Evolutionary conservation across 371 early-diverging fungal genomes (phyloP).

Genomic region (Rhizomucor miehei): DNA sequence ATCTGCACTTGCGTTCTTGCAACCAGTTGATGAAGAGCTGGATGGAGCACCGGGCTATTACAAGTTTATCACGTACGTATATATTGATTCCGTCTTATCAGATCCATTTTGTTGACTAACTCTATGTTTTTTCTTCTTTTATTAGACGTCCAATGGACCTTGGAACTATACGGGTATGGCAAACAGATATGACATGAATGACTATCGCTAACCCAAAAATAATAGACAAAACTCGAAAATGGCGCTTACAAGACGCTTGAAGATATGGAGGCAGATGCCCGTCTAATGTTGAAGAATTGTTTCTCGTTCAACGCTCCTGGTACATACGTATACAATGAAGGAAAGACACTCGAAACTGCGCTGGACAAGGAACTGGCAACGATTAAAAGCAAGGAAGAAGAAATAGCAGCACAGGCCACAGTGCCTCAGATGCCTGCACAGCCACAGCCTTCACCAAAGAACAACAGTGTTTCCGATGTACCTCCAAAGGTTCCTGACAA

Average conservation of each 20-base stretch:
- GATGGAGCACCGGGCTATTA: constrained; percentile 53
- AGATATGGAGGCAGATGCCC: constrained; percentile 69
- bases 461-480: background rate
- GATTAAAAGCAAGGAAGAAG: constrained; percentile 30
- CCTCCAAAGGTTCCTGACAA: too few relatives aligned
- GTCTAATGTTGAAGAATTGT: constrained; percentile 56
- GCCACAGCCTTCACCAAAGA: background rate
- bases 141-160: constrained; percentile 95
- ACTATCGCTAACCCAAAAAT: background rate
- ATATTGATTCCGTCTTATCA: too few relatives aligned
- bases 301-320: constrained; percentile 53
- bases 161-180: constrained; percentile 57
- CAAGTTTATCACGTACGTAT: constrained; percentile 28
- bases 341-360: constrained; percentile 38
- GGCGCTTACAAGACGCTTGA: constrained; percentile 40
- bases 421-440: constrained; percentile 38
- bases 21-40: constrained; percentile 60
- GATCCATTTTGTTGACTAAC: background rate
- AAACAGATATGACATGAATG: background rate
- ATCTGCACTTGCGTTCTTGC: constrained; percentile 57
- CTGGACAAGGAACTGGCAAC: constrained; percentile 43
- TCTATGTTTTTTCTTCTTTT: background rate
- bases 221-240: constrained; percentile 64
- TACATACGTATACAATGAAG: constrained; percentile 46
- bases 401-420: constrained; percentile 13